phyloP scores from a whole-genome alignment of 75 land plant species.

The Larix kaempferi region DNA sequence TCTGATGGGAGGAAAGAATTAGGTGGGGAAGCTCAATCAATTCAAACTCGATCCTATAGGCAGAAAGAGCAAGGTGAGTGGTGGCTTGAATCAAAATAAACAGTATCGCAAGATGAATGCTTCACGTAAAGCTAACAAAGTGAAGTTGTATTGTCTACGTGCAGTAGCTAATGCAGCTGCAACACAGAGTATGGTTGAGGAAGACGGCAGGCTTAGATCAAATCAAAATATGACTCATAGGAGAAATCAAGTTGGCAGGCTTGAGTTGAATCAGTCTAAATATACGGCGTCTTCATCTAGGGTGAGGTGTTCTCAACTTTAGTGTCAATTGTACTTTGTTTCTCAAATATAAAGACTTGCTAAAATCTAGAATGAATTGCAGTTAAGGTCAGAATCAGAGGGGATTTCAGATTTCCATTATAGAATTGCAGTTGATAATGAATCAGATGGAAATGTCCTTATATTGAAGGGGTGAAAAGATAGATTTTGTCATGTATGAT shows the following conservation, averaged over 20 bases:
- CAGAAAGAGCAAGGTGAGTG: not conserved
- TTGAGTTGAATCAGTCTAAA: not conserved
- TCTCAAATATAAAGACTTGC: not conserved
- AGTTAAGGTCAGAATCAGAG: not conserved
- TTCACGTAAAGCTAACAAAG: not conserved
- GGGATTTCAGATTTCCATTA: not conserved
- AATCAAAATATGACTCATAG: slow-evolving; percentile 1
- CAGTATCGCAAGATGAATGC: not conserved
- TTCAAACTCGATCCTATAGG: not conserved
- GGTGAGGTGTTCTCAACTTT: not conserved
- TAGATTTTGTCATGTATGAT: no score
- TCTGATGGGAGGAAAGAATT: not conserved
- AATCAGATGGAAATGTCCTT: no score
- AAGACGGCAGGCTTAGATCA: not conserved
- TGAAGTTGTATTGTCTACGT: not conserved
- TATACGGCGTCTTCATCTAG: slow-evolving; percentile 10
- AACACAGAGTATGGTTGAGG: not conserved
- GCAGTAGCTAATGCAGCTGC: not conserved
- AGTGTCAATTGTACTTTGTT: not conserved
- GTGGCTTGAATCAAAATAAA: not conserved
- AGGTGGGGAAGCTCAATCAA: not conserved
- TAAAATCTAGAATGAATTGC: not conserved
- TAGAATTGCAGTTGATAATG: no score
- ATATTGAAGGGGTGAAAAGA: no score
- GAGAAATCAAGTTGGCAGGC: not conserved